Conservation (phyloP, 2,329 filamentous ascomycete genomes). For the Lojkania enalia region DNA sequence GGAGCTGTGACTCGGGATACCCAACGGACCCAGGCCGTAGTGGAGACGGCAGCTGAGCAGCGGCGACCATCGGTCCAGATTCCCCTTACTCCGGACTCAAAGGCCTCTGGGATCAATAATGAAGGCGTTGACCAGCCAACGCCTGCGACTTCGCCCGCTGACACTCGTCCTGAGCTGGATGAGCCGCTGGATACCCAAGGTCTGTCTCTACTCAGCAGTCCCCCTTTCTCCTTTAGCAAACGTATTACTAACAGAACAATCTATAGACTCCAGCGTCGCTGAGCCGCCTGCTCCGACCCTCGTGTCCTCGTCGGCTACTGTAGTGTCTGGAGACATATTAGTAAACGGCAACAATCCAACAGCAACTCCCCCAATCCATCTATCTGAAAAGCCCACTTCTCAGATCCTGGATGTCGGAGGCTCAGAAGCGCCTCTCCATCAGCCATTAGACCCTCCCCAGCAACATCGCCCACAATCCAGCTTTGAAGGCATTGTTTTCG, state of each 20-base stretch:
- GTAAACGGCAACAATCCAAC: too few species aligned
- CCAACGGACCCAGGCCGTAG: slow-evolving; percentile 8
- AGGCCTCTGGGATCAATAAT: slow-evolving; percentile 20
- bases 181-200: slow-evolving; percentile 20
- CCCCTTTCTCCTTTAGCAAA: not conserved
- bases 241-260: not conserved
- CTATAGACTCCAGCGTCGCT: too few species aligned
- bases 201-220: slow-evolving; percentile 15
- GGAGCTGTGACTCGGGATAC: slow-evolving; percentile 19
- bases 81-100: slow-evolving; percentile 37
- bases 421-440: not conserved
- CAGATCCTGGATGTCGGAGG: too few species aligned
- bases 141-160: slow-evolving; percentile 20
- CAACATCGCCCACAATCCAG: slow-evolving; percentile 30
- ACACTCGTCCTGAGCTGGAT: slow-evolving; percentile 20
- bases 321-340: too few species aligned
- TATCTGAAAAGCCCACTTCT: too few species aligned
- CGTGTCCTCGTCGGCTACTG: too few species aligned
- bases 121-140: slow-evolving; percentile 13
- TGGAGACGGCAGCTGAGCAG: too few species aligned
- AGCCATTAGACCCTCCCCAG: not conserved
- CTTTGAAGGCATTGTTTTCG: slow-evolving; percentile 45
- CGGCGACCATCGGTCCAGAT: slow-evolving; percentile 16
- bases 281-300: too few species aligned
- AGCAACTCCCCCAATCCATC: too few species aligned